Evolutionary conservation across 192 early-diverging fungal species (phyloP).

Genomic region (Gryganskiella cystojenkinii): DNA sequence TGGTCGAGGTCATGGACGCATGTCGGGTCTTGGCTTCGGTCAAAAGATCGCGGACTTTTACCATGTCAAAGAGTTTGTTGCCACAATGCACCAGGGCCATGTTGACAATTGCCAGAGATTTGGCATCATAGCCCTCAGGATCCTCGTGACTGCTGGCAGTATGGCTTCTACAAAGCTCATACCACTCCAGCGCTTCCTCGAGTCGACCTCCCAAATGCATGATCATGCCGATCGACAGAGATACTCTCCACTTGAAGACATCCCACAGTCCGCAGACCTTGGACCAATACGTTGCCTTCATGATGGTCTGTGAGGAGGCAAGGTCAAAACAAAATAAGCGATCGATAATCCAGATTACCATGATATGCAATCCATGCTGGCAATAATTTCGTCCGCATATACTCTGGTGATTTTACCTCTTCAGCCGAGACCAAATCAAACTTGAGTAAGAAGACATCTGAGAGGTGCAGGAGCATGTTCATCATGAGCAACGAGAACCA

Average conservation of each 20-base stretch:
- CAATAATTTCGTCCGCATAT: neutral
- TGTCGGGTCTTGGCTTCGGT: constrained; percentile 23
- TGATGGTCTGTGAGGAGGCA: constrained; percentile 21
- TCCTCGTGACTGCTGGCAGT: constrained; percentile 12
- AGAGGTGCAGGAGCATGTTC: constrained; percentile 38
- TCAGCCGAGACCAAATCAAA: constrained; percentile 30
- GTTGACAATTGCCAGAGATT: constrained; percentile 40
- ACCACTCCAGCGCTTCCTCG: constrained; percentile 41
- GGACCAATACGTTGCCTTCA: constrained; percentile 41
- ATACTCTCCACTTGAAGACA: constrained; percentile 30
- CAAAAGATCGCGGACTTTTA: constrained; percentile 27
- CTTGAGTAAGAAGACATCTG: constrained; percentile 39
- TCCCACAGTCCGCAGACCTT: constrained; percentile 28
- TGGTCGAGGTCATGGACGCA: constrained; percentile 6
- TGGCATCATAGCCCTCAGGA: constrained; percentile 43
- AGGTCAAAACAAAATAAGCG: neutral
- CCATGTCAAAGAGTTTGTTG: constrained; percentile 10
- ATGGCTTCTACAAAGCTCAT: constrained; percentile 36
- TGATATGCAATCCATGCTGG: no score
- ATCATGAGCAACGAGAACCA: constrained; percentile 47
- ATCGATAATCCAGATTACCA: no score
- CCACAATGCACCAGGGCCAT: constrained; percentile 35
- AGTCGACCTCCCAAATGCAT: constrained; percentile 39
- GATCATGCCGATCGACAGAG: constrained; percentile 32
- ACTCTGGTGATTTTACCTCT: constrained; percentile 38